Evolutionary conservation across 2,329 filamentous ascomycete genomes (phyloP), one percentile per base, ranked within the genome.

Genomic region (Fusarium pseudocircinatum): DNA sequence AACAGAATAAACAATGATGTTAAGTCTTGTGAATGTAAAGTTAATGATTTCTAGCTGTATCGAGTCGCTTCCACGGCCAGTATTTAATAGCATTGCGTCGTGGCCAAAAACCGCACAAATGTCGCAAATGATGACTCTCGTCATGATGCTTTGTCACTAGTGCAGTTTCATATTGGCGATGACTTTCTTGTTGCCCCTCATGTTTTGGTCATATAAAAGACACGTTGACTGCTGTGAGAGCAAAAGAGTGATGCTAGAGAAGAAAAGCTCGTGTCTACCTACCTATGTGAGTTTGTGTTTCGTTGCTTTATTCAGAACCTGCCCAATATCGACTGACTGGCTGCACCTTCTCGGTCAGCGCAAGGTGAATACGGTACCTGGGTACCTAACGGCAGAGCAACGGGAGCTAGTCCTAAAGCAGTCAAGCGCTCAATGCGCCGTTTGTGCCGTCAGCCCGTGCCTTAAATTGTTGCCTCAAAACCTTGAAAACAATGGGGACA

Each of bases 31-130:
- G 12, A 44, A 47, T 70, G 49, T 26, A 42, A 57, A 53, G 26
- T 49, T 32, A 40, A 68, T 37, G 34, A 37, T 39, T 66, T 63
- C 52, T 75, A 43, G 47, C 50, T 68, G 49, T 36, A 49, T 50
- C 50, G 40, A 60, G 57, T 24, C 30, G 64, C 39, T 74, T 73
- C 50, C 24, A 62, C 22, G 42, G 60, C 40, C 40, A 57, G 46
- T 59, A 70, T 74, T 77, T 69, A 75, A 70, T 42, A 60, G 22
- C 22, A 60, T 67, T 34, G 46, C 34, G 50, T 63, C 54, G 63
- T 72, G 69, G 69, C 75, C 76, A 78, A 78, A 81, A 81, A 69
- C 77, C 75, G 81, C 81, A 82, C 80, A 82, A 82, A 81, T 80
- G 59, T 80, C 80, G 78, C 79, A 80, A 74, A 67, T 62, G 57